Conservation (phyloP, 2,329 filamentous ascomycete species). For the Penicillium sp. region DNA sequence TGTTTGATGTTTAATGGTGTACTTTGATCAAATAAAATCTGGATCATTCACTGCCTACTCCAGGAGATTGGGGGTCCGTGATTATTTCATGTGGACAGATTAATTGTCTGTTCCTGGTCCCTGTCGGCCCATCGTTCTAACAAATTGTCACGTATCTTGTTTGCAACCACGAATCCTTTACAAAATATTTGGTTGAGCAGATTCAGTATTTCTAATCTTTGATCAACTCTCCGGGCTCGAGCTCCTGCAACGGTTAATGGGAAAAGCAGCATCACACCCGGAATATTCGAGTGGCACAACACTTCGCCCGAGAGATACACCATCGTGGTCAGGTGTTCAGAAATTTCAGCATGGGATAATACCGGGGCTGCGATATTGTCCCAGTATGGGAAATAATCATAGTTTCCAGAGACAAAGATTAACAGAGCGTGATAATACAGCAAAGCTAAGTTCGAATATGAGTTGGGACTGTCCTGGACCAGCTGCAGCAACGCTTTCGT, state of each 20-base stretch:
- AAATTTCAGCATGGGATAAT: not conserved
- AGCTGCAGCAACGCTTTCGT: not conserved
- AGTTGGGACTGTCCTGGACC: not conserved
- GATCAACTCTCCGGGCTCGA: not conserved
- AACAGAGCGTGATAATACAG: not conserved
- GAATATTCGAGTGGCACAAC: not conserved
- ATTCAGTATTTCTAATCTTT: not conserved
- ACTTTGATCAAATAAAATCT: not conserved
- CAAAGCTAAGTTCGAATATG: not conserved
- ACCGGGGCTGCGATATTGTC: not conserved
- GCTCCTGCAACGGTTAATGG: not conserved
- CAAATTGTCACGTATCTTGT: not conserved
- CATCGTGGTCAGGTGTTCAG: not conserved
- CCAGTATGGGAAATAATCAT: not conserved
- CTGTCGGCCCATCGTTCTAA: not conserved
- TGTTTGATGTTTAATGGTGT: not conserved
- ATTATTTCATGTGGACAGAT: not conserved
- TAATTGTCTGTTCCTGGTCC: not conserved
- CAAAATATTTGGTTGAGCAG: not conserved
- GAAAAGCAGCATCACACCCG: not conserved
- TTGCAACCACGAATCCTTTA: not conserved
- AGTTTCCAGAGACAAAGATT: not conserved
- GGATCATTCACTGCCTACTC: no score
- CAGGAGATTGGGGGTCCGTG: not conserved
- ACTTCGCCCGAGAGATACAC: not conserved